Evolutionary conservation across 768 basidiomycete species (phyloP).

Genomic region (Erythrobasidium yunnanense): DNA sequence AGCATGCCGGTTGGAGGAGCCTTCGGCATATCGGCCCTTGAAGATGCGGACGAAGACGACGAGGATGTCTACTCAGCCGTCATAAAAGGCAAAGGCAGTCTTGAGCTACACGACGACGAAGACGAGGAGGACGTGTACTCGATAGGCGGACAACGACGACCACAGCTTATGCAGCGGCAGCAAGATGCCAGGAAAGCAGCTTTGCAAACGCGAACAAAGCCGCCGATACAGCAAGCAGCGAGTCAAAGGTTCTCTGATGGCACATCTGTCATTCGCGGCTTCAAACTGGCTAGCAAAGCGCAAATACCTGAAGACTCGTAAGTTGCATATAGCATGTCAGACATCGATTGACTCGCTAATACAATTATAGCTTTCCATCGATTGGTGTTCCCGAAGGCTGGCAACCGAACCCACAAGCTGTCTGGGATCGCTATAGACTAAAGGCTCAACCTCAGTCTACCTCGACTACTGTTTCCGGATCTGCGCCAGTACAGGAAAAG

Average conservation of each 20-base stretch:
- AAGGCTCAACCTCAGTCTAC: constrained; percentile 41
- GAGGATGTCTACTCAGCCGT: constrained; percentile 56
- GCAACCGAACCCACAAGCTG: constrained; percentile 60
- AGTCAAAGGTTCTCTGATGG: constrained; percentile 58
- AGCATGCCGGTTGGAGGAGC: constrained; percentile 43
- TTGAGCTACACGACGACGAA: constrained; percentile 52
- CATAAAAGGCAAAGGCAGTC: constrained; percentile 49
- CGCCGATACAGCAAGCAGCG: neutral
- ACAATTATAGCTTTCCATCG: constrained; percentile 59
- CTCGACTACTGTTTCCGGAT: constrained; percentile 46
- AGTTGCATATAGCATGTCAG: neutral
- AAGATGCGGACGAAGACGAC: constrained; percentile 91
- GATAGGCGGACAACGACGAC: no score
- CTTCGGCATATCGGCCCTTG: constrained; percentile 77
- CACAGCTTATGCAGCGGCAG: neutral
- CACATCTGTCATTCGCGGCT: constrained; percentile 59
- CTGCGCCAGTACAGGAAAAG: constrained; percentile 2
- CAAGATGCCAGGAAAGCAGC: neutral
- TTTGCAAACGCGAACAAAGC: neutral
- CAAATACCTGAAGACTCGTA: constrained; percentile 42
- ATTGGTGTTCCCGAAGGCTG: constrained; percentile 73
- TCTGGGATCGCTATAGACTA: constrained; percentile 16
- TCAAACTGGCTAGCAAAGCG: constrained; percentile 51
- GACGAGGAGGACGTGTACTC: constrained; percentile 53
- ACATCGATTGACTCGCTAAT: neutral